Base-by-base conservation (phyloP, 225 moss, liverwort and hornwort species). In the Sphagnum contortum region DNA sequence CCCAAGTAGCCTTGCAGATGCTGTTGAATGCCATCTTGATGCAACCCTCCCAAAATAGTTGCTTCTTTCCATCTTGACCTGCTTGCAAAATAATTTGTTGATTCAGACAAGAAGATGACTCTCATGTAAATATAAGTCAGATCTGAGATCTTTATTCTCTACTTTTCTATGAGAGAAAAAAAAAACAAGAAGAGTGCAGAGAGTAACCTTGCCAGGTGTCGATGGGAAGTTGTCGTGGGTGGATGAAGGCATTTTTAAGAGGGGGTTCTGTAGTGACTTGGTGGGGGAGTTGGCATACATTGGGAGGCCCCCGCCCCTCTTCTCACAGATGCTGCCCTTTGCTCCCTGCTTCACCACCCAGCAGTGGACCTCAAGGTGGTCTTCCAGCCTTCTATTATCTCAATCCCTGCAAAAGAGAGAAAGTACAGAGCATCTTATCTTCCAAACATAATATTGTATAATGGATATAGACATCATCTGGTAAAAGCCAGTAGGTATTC, bases 151-250 rank as follows among this genome's bases (percentile, higher is more conserved):
- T 13, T 58, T 58, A n/a, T 11, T 5, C 12, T 10, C 11, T 9
- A 9, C 56, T 29, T 29, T 29, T 29, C 29, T 29, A 57, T 57
- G 7, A 56, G 55, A 13, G 56, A 11, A 57, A 2, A 57, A 57
- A 8, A 3, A 59, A 9, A 6, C 44, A 3, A 11, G 11, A 48
- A 61, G 9, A 61, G 1, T 46, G 4, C 10, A 58, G 57, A 48
- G 45, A 61, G 46, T 5, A 70, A 80, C 84, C 84, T 84, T 84
- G 77, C 84, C 84, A 78, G 84, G 80, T 45, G 84, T 84, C 65
- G 84, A 84, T 70, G 80, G 71, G 49, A 80, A 77, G 75, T 80
- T 73, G 75, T 80, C 84, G 66, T 80, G 84, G 60, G 75, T 71
- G 64, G 84, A 84, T 71, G 84, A 80, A 68, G 84, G 72, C 84